Percentiles rank a stretch among this genome's conserved stretches.
Conservation (phyloP, 2,329 filamentous ascomycete genomes). For the Fusarium solani-melongenae region DNA sequence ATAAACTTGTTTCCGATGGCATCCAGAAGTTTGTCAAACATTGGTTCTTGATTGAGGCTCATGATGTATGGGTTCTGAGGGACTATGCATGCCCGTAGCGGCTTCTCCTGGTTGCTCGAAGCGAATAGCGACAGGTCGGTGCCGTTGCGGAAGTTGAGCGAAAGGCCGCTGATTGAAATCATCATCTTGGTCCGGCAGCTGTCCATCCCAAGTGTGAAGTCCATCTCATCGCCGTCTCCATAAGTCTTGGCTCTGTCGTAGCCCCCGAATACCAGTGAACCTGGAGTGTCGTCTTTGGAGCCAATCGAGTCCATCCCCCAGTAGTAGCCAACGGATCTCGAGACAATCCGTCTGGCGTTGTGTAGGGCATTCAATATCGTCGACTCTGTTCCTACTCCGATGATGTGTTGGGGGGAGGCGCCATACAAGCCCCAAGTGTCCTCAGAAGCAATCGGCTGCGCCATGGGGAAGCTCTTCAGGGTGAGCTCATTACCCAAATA, state of each 20-base stretch:
- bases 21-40: slow-evolving; percentile 5
- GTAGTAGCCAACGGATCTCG: slow-evolving; percentile 13
- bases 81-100: slow-evolving; percentile 13
- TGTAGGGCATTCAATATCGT: slow-evolving; percentile 5
- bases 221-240: slow-evolving; percentile 5
- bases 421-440: slow-evolving; percentile 3
- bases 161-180: slow-evolving; percentile 15
- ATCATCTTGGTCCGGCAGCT: slow-evolving; percentile 6
- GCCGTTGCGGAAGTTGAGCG: slow-evolving; percentile 19
- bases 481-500: neutral
- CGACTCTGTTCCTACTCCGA: slow-evolving; percentile 24
- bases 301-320: slow-evolving; percentile 21
- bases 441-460: neutral
- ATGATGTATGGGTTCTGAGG: slow-evolving; percentile 19
- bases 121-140: slow-evolving; percentile 21
- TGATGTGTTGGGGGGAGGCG: slow-evolving; percentile 13
- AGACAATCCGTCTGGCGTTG: neutral
- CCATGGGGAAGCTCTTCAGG: slow-evolving; percentile 14
- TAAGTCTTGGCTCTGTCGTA: slow-evolving; percentile 27
- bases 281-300: slow-evolving; percentile 4
- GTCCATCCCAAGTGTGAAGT: neutral
- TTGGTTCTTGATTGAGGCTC: slow-evolving; percentile 1
- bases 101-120: neutral
- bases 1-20: neutral
- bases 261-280: slow-evolving; percentile 20